phyloP scores from a whole-genome alignment of 1,139 yeast species.

The Torulaspora globosa region DNA sequence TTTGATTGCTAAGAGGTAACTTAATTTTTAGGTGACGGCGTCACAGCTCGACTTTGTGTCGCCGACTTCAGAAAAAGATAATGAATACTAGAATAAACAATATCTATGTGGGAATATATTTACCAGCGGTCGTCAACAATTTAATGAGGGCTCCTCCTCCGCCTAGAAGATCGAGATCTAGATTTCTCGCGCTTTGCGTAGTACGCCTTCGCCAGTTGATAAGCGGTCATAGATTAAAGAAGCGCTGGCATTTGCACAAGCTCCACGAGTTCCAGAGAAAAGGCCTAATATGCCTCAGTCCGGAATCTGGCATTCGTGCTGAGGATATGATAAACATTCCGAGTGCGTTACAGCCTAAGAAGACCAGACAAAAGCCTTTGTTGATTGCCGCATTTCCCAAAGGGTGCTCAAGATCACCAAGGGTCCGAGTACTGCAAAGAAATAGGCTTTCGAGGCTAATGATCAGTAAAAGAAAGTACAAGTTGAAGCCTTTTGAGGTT shows the following conservation, averaged over 20 bases:
- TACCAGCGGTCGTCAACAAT: not conserved
- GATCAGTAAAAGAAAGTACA: slow-evolving; percentile 30
- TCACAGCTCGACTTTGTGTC: slow-evolving; percentile 4
- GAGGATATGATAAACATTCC: slow-evolving; percentile 32
- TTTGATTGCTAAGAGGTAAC: not conserved
- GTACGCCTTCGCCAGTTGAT: slow-evolving; percentile 17
- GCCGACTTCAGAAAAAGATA: not conserved
- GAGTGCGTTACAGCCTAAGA: slow-evolving; percentile 19
- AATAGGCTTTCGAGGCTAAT: slow-evolving; percentile 25
- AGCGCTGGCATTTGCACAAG: slow-evolving; percentile 28
- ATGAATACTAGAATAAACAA: not conserved
- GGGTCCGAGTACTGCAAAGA: slow-evolving; percentile 26
- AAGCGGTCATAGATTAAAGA: slow-evolving; percentile 21
- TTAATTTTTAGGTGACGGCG: not conserved
- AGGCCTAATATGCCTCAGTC: slow-evolving; percentile 14
- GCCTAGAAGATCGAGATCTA: slow-evolving; percentile 29
- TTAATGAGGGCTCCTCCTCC: slow-evolving; percentile 36
- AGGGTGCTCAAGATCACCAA: slow-evolving; percentile 31
- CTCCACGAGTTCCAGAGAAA: slow-evolving; percentile 19
- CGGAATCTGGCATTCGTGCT: slow-evolving; percentile 21
- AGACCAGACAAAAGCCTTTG: slow-evolving; percentile 28
- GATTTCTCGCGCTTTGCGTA: slow-evolving; percentile 15
- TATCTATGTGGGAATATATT: not conserved
- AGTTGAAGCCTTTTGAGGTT: slow-evolving; percentile 24
- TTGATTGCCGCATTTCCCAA: slow-evolving; percentile 31